These are phyloP conservation scores for Suhomyces kunorum DNA, from an alignment of 1,139 yeast species.

Conservation along the genomic window DNA sequence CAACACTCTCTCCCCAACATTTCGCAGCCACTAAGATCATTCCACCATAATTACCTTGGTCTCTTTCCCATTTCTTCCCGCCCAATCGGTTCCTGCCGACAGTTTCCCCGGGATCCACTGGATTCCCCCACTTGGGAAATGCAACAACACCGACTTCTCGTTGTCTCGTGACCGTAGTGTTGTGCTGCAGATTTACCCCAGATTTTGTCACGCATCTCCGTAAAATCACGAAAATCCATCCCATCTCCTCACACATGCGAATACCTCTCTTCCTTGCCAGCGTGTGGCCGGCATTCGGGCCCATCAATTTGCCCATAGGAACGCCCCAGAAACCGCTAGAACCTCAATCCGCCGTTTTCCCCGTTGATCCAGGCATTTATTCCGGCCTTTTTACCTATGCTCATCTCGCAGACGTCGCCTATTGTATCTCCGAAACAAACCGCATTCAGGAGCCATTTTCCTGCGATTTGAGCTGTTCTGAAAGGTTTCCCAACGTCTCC, in stretches of 20 bases:
- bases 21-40: no score
- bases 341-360: background rate
- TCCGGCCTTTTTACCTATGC: constrained; percentile 42
- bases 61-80: no score
- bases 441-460: constrained; percentile 43
- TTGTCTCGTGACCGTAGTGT: background rate
- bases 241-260: background rate
- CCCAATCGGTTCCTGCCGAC: no score
- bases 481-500: constrained; percentile 42
- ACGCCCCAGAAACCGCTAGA: background rate
- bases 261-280: background rate
- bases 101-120: no score
- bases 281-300: background rate
- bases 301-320: background rate
- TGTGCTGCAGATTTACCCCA: background rate
- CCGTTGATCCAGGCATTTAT: constrained; percentile 27
- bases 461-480: constrained; percentile 46
- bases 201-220: constrained; percentile 4
- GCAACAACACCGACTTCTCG: no score
- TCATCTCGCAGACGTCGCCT: constrained; percentile 50
- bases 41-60: no score
- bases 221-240: no score
- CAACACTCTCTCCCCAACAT: no score
- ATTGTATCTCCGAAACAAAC: constrained; percentile 44
- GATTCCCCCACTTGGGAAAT: no score